A percentile compares a stretch with the other conserved stretches of the same genome.
phyloP scores from a whole-genome alignment of 1,284 basidiomycete species.

The Fomitiporia mediterranea region DNA sequence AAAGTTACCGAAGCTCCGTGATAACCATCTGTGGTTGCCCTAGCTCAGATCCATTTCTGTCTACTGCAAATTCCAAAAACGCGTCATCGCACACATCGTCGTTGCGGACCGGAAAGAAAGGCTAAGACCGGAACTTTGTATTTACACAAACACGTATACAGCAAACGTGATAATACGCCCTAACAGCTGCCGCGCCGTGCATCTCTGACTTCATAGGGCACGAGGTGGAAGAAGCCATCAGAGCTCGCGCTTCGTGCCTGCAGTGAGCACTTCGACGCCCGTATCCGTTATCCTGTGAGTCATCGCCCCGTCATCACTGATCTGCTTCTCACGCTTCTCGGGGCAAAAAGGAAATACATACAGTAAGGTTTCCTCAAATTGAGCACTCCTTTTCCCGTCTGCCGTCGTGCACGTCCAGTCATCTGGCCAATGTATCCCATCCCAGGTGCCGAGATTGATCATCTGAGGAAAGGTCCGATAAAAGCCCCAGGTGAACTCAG shows the following conservation, averaged over 20 bases:
- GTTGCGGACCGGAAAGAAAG: conserved; percentile 14
- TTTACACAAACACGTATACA: conserved; percentile 10
- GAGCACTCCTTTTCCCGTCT: conserved; percentile 87
- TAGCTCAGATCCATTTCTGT: conserved; percentile 7
- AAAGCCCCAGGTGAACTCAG: conserved; percentile 20
- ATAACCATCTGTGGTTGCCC: conserved; percentile 19
- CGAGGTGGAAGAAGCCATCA: conserved; percentile 21
- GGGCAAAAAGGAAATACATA: conserved; percentile 38
- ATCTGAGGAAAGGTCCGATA: conserved; percentile 48
- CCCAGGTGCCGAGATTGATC: conserved; percentile 84
- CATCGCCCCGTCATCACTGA: conserved; percentile 20
- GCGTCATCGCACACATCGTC: conserved; percentile 18
- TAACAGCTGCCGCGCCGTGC: conserved; percentile 4
- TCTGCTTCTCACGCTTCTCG: conserved; percentile 12
- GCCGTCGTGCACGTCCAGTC: conserved; percentile 92
- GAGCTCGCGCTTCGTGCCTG: conserved; percentile 40
- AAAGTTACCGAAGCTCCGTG: conserved; percentile 20
- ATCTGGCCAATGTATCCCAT: conserved; percentile 78
- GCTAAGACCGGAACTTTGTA: conserved; percentile 17
- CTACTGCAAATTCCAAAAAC: conserved; percentile 5
- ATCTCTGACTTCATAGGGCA: conserved; percentile 4
- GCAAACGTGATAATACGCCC: not conserved
- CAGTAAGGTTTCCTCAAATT: conserved; percentile 94
- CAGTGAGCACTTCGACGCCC: conserved; percentile 87
- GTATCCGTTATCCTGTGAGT: conserved; percentile 79